Base-by-base conservation (phyloP, 169 alveolate genomes). In the Babesia bovis region DNA sequence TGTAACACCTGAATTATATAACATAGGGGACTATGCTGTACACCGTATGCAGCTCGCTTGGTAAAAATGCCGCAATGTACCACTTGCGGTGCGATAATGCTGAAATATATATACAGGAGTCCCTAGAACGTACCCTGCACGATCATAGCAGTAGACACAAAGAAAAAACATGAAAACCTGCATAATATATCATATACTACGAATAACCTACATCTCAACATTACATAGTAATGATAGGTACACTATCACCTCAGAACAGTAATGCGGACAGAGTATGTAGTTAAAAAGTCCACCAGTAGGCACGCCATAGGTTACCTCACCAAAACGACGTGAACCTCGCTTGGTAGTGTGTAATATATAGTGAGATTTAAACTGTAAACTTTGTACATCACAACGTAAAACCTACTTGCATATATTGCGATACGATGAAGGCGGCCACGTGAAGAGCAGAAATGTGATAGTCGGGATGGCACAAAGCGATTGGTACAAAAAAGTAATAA, bases 201-300 rank as follows among this genome's bases (percentile, higher is more conserved):
- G 21, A 19, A 36, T 19, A 25, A 68, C 82, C 25, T 35, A 78
- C 87, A 67, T 78, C 69, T 78, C 73, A 26, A 47, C 25, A 44
- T 78, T 78, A 52, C 88, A 55, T 33, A 68, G 63, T 40, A 91
- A 84, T 35, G 88, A 74, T 26, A 86, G 52, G 63, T 91, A 91
- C n/a, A 87, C 73, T 21, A 89, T 45, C 26, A 84, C 77, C 77
- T 91, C 95, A 12, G 91, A 84, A 33, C 89, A 77, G 82, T 91
- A 91, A 74, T 91, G 95, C 3, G 95, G 95, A 55, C 95, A 91
- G 68, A 89, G 56, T 40, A 90, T 70, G 61, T 61, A 83, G 63
- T 85, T 66, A 57, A 91, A 91, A 40, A 84, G 83, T 53, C 91
- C 91, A 5, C 90, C 92, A 57, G 74, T 74, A 6, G 95, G 95